phyloP scores from a whole-genome alignment of 2,329 filamentous ascomycete genomes.

The Elsinoe batatas region DNA sequence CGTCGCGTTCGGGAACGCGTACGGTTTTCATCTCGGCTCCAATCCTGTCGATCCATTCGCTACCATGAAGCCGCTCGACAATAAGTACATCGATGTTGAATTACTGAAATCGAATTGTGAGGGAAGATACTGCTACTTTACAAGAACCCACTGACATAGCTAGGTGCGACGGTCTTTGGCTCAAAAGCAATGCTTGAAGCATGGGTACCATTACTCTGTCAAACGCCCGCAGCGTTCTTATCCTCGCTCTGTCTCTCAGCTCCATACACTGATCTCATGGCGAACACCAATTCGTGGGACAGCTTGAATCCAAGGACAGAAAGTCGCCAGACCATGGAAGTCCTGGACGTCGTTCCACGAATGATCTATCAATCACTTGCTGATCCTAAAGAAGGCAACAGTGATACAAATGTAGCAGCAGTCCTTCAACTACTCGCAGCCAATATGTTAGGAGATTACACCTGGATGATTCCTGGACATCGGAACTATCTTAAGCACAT shows the following conservation, averaged over 20 bases:
- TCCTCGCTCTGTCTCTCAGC: conserved; percentile 26
- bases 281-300: conserved; percentile 10
- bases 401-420: conserved; percentile 24
- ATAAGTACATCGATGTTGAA: conserved; percentile 18
- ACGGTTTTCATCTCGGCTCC: background rate
- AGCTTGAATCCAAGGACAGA: conserved; percentile 6
- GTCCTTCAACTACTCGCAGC: conserved; percentile 25
- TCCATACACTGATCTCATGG: conserved; percentile 27
- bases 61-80: background rate
- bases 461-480: conserved; percentile 20
- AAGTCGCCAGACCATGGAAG: conserved; percentile 10
- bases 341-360: conserved; percentile 8
- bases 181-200: conserved; percentile 20
- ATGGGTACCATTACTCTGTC: conserved; percentile 24
- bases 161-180: conserved; percentile 22
- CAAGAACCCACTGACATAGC: background rate
- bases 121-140: background rate
- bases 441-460: conserved; percentile 25
- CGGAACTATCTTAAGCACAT: conserved; percentile 23
- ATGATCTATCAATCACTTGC: conserved; percentile 23
- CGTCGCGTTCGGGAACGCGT: background rate
- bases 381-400: conserved; percentile 20
- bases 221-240: conserved; percentile 22
- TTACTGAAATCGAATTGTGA: conserved; percentile 24
- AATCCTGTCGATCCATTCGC: background rate